phyloP scores from a whole-genome alignment of 1,284 basidiomycete species.

The Schizophyllum commune region DNA sequence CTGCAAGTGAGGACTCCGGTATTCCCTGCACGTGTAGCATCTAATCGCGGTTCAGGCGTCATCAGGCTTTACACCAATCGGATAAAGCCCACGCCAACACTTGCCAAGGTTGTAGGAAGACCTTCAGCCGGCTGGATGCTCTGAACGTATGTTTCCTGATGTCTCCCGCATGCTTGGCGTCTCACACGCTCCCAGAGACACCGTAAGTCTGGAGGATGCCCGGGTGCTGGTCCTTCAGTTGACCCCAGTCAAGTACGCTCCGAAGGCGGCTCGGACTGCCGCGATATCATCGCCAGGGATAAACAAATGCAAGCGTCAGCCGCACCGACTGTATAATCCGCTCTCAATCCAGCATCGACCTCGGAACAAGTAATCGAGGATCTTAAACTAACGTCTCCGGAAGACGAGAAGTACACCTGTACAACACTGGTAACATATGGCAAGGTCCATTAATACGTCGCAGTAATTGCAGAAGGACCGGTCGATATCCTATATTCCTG shows the following conservation, averaged over 20 bases:
- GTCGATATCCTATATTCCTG: not conserved
- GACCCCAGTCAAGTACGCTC: slow-evolving; percentile 54
- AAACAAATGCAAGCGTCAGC: slow-evolving; percentile 1
- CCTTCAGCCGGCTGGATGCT: slow-evolving; percentile 89
- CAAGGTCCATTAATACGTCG: not conserved
- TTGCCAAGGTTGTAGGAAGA: slow-evolving; percentile 90
- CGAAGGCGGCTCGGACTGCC: slow-evolving; percentile 72
- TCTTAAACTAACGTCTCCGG: not conserved
- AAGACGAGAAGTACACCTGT: not conserved
- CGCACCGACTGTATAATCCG: not conserved
- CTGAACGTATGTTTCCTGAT: slow-evolving; percentile 67
- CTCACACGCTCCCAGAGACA: slow-evolving; percentile 32
- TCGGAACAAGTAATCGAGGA: not conserved
- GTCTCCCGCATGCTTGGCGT: slow-evolving; percentile 14
- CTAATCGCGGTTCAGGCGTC: slow-evolving; percentile 43
- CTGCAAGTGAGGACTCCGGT: slow-evolving; percentile 68
- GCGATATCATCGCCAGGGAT: slow-evolving; percentile 26
- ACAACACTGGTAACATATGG: not conserved
- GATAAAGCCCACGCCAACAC: slow-evolving; percentile 73
- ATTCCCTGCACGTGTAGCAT: slow-evolving; percentile 5
- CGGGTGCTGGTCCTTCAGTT: not conserved
- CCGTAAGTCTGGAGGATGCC: slow-evolving; percentile 26
- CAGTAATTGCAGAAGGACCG: not conserved
- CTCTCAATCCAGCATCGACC: not conserved
- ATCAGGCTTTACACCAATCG: slow-evolving; percentile 82